A percentile compares a stretch with the other conserved stretches of the same genome.
phyloP scores from a whole-genome alignment of 2,329 filamentous ascomycete species.

The Diaporthe eres region DNA sequence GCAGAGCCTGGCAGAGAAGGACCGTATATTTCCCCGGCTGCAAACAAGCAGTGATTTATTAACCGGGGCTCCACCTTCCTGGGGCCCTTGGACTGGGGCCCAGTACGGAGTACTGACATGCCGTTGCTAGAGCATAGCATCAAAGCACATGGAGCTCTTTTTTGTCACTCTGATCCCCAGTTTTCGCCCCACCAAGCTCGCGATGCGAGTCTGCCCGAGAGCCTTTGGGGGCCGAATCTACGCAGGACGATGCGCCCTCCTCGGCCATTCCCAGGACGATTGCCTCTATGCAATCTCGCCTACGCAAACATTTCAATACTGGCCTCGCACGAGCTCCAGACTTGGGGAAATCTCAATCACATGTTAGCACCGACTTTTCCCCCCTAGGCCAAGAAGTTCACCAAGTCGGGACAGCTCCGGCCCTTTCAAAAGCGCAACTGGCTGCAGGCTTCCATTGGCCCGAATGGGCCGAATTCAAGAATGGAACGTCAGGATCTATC shows the following conservation, averaged over 20 bases:
- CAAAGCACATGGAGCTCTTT: constrained; percentile 36
- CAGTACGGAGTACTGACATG: constrained; percentile 19
- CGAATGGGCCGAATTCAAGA: constrained; percentile 31
- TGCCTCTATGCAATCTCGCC: constrained; percentile 26
- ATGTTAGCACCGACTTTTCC: constrained; percentile 24
- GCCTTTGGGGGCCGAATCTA: constrained; percentile 34
- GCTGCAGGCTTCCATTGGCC: constrained; percentile 29
- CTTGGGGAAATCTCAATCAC: constrained; percentile 14
- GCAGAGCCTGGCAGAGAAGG: constrained; percentile 28
- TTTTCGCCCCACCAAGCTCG: constrained; percentile 40
- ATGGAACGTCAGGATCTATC: constrained; percentile 17
- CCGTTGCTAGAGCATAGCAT: constrained; percentile 22
- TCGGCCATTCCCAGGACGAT: constrained; percentile 19
- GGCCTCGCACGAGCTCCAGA: constrained; percentile 10
- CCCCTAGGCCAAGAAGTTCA: not conserved
- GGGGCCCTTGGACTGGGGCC: constrained; percentile 21
- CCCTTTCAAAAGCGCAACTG: constrained; percentile 12
- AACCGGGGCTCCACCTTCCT: constrained; percentile 39
- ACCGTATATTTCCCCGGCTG: constrained; percentile 40
- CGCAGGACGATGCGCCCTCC: not conserved
- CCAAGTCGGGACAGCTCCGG: constrained; percentile 30
- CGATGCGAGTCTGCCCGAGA: constrained; percentile 40
- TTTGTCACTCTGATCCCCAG: constrained; percentile 34
- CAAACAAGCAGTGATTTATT: constrained; percentile 24
- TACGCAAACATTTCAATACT: constrained; percentile 10